Evolutionary conservation across 2,329 filamentous ascomycete genomes (phyloP).

Genomic region (Polytolypa hystricis): DNA sequence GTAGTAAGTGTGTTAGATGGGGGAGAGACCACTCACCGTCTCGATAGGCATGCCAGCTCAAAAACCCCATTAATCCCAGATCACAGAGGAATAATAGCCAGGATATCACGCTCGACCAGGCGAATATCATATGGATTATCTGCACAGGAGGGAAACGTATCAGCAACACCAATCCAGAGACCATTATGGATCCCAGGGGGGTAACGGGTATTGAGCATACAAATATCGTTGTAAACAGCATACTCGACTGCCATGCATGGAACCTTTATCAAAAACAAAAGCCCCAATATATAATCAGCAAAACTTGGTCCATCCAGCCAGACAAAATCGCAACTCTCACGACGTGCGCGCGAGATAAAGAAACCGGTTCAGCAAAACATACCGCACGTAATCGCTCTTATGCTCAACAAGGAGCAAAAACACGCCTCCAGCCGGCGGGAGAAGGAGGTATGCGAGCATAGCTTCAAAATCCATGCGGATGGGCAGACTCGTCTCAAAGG

Average conservation of each 20-base stretch:
- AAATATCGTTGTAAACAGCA: conserved; percentile 63
- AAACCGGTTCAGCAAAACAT: no score
- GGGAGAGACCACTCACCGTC: conserved; percentile 50
- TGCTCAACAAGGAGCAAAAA: conserved; percentile 76
- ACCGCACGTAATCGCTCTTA: conserved; percentile 96
- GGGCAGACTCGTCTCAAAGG: conserved; percentile 82
- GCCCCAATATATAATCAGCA: background rate
- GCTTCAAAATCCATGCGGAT: conserved; percentile 84
- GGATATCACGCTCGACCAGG: conserved; percentile 71
- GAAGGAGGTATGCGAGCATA: conserved; percentile 70
- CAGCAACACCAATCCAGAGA: background rate
- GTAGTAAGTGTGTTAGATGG: background rate
- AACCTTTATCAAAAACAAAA: conserved; percentile 47
- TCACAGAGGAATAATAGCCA: conserved; percentile 75
- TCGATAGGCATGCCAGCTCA: conserved; percentile 69
- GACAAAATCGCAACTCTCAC: no score
- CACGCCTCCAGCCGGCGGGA: conserved; percentile 79
- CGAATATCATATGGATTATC: conserved; percentile 73
- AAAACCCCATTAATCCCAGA: conserved; percentile 60
- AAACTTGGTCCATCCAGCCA: no score
- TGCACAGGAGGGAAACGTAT: conserved; percentile 33
- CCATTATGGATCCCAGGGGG: no score
- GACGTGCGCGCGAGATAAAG: no score
- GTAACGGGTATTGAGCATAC: conserved; percentile 27
- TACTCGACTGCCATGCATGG: conserved; percentile 87